Evolutionary conservation across 2,329 filamentous ascomycete genomes (phyloP), one percentile per base, ranked within the genome.

Genomic region (Aureobasidium sp.): DNA sequence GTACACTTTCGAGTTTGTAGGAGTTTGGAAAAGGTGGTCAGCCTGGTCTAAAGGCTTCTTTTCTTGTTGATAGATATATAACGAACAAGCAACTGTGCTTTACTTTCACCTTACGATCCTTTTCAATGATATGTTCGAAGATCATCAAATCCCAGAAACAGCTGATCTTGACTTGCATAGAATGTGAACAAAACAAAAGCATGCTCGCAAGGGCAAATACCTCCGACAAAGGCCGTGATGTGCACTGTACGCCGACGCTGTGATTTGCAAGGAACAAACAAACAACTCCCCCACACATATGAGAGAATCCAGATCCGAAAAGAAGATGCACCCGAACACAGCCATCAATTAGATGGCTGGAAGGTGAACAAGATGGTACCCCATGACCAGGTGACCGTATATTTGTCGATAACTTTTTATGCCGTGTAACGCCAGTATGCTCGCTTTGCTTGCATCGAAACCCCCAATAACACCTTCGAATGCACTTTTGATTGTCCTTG

Each of bases 401-500:
- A n/a, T 43, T 27, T 42, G 38, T 42, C n/a, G n/a, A 55, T 43
- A 4, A 33, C 19, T 43, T 43, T 43, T 19, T 40, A 33, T 55
- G 51, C 51, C 38, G 51, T 55, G 38, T 55, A 55, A 43, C 51
- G 37, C 51, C 51, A 19, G 40, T 43, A 33, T 33, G 37, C 37
- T 53, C 40, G 51, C 37, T 42, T 23, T 21, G n/a, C 2, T 19
- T n/a, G 15, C 7, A 43, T 23, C 21, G 15, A 35, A 50, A 10
- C 31, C 29, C 47, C 37, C 11, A 29, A 35, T 19, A 57, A 57
- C 53, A 37, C 53, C 40, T 45, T 37, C 21, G 21, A 57, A 57
- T 57, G 53, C 53, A 57, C 53, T 57, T 57, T 57, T 57, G 10
- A 11, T 37, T n/a, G n/a, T 45, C 9, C 37, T 31, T 55, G 38